Conservation (phyloP, 78 protist genomes). For the Dictyostelium brefeldianum region DNA sequence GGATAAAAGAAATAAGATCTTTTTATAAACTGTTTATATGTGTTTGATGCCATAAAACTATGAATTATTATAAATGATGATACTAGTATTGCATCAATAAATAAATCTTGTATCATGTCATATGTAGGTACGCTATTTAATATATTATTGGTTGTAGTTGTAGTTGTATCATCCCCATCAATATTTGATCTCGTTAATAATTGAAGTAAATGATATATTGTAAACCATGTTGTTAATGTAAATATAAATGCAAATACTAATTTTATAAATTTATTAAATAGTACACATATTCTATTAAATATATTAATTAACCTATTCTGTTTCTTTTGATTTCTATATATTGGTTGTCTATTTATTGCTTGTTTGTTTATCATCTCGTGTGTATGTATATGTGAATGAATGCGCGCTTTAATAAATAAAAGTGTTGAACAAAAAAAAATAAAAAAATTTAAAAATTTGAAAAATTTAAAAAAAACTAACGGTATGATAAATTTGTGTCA, state of each 20-base stretch:
- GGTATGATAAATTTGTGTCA: too few relatives aligned
- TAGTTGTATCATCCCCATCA: neutral
- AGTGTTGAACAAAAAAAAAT: neutral
- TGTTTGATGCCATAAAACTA: conserved; percentile 2
- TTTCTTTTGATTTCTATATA: neutral
- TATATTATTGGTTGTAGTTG: neutral
- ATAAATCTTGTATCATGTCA: neutral
- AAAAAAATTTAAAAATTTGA: neutral
- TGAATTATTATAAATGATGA: conserved; percentile 21
- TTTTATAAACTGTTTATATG: neutral
- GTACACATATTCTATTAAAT: neutral
- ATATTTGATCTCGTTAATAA: neutral
- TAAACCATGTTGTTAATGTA: neutral
- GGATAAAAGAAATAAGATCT: neutral
- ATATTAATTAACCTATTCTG: neutral
- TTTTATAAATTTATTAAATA: neutral
- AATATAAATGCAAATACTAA: neutral
- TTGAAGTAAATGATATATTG: neutral
- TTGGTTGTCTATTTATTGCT: neutral
- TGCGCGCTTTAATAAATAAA: neutral
- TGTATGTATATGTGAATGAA: too few relatives aligned
- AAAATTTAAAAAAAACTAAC: too few relatives aligned
- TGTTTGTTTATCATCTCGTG: neutral
- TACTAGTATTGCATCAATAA: neutral
- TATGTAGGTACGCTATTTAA: neutral